Evolutionary conservation across 2,329 filamentous ascomycete species (phyloP).

Genomic region (Microsporum canis): DNA sequence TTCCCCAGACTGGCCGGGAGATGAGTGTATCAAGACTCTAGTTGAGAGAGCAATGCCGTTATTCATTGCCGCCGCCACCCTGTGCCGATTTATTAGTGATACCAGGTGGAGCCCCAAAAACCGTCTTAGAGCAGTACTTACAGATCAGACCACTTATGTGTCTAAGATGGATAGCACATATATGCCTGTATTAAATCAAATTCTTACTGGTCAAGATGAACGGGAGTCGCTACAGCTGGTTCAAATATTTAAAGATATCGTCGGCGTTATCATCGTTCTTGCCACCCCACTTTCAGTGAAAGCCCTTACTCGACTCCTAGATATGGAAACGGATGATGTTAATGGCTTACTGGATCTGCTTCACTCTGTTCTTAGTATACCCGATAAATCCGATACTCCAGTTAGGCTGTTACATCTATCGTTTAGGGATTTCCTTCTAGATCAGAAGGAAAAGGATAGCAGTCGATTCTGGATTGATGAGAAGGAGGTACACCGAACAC

Average conservation of each 20-base stretch:
- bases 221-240: constrained; percentile 5
- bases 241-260: constrained; percentile 8
- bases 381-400: constrained; percentile 1
- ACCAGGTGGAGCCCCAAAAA: constrained; percentile 10
- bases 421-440: constrained; percentile 22
- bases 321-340: constrained; percentile 7
- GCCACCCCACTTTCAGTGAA: constrained; percentile 10
- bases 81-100: constrained; percentile 21
- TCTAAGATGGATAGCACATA: constrained; percentile 16
- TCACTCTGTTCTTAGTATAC: constrained; percentile 12
- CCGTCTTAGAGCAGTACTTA: constrained; percentile 3
- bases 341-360: constrained; percentile 7
- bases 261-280: constrained; percentile 14
- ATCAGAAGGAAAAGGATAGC: constrained; percentile 1
- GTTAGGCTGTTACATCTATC: constrained; percentile 17
- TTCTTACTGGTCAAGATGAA: constrained; percentile 7
- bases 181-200: constrained; percentile 10
- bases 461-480: constrained; percentile 21
- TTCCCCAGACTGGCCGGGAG: constrained; percentile 17
- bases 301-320: constrained; percentile 10
- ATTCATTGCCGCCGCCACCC: constrained; percentile 22
- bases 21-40: constrained; percentile 17
- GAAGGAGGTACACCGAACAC: constrained; percentile 18
- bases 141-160: not conserved
- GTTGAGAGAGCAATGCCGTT: constrained; percentile 22